Base-by-base conservation (phyloP, 208 protist species). In the Phytomonas sp. region DNA sequence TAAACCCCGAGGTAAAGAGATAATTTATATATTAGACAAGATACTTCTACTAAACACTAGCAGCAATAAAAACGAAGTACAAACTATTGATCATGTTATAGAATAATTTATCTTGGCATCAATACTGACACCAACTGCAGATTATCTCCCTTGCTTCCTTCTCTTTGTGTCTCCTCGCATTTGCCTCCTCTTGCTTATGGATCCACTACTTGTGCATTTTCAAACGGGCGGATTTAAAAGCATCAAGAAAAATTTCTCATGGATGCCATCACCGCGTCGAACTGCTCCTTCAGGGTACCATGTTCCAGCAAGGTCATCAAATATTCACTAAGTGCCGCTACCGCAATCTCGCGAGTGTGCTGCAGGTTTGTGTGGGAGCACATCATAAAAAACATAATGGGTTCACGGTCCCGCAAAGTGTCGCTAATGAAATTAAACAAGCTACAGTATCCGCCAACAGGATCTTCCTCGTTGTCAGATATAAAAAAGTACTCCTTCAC, bases 401-500 rank as follows among this genome's bases (percentile, higher is more conserved):
- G 43, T 40, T 87, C 74, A 11, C 71, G 63, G 28, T 40, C 34
- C 31, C 36, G 33, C 23, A 87, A 46, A 5, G 77, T 73, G 37
- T 79, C 72, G 4, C 60, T 31, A 26, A 89, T 56, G 70, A 81
- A 82, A 23, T 80, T 43, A 28, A 76, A 66, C 7, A 93, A 75
- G 20, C 71, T 66, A 34, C 72, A 67, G 75, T 82, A 89, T 37
- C 77, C 81, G 32, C 79, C 78, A 1, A 74, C 68, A 36, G 59
- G 59, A 40, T 86, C 77, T 13, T 77, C 69, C 36, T 64, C 66
- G 66, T 75, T 64, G 33, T 80, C 75, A 0, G 73, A 70, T 13
- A 89, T 68, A 33, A 93, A 82, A 72, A 91, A 93, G 70, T 84
- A 91, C 59, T 72, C 78, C 63, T 82, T 59, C 13, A 93, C 68